A percentile compares a stretch with the other conserved stretches of the same genome.
phyloP scores from a whole-genome alignment of 192 early-diverging fungal species.

The Linnemannia exigua region DNA sequence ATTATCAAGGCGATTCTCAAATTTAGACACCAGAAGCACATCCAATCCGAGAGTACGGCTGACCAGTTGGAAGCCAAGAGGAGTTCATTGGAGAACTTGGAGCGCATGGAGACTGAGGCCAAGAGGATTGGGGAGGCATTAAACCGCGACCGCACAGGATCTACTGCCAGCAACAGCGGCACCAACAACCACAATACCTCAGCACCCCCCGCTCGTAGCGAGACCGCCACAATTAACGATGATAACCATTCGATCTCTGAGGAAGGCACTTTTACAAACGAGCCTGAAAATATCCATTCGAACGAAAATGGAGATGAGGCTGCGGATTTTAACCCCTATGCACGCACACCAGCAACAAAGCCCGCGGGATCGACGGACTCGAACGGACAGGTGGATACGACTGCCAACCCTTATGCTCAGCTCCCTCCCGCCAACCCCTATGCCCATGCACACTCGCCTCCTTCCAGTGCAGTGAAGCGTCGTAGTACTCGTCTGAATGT shows the following conservation, averaged over 20 bases:
- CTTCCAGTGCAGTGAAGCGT: conserved; percentile 29
- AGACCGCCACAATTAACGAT: background rate
- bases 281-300: conserved; percentile 20
- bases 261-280: conserved; percentile 39
- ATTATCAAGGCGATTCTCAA: conserved; percentile 91
- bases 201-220: background rate
- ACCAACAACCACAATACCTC: background rate
- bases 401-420: conserved; percentile 32
- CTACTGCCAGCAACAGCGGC: background rate
- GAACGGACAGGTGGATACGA: background rate
- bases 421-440: conserved; percentile 41
- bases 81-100: conserved; percentile 67
- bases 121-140: conserved; percentile 79
- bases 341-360: conserved; percentile 13
- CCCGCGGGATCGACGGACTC: background rate
- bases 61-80: conserved; percentile 84
- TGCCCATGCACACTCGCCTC: conserved; percentile 29
- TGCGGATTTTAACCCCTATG: conserved; percentile 32
- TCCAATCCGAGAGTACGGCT: conserved; percentile 84
- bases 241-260: conserved; percentile 40
- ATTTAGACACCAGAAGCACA: conserved; percentile 88
- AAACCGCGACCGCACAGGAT: conserved; percentile 43
- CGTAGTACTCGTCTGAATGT: conserved; percentile 64
- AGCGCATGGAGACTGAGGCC: conserved; percentile 79
- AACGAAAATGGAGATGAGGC: conserved; percentile 18